These are phyloP conservation scores for Omphalotus guepiniiformis DNA, from an alignment of 768 basidiomycete species.

Conservation along the genomic window DNA sequence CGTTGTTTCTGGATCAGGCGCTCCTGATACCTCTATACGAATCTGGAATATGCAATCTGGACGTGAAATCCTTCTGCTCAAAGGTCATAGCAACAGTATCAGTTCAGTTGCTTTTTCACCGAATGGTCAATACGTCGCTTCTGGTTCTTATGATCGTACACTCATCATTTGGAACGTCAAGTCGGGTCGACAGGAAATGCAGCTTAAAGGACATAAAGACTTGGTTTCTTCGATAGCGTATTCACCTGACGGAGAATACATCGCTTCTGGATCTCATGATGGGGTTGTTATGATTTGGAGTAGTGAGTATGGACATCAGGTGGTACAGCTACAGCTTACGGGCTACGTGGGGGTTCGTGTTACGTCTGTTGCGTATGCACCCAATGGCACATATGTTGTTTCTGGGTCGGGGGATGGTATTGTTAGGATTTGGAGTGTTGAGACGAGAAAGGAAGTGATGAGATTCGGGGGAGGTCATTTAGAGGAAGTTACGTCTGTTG, in stretches of 20 bases:
- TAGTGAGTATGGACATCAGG: neutral
- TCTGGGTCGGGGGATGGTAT: neutral
- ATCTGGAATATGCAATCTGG: slow-evolving; percentile 1
- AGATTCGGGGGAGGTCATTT: slow-evolving; percentile 4
- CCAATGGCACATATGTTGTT: neutral
- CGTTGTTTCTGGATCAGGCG: slow-evolving; percentile 3
- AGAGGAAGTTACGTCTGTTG: slow-evolving; percentile 2
- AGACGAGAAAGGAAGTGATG: slow-evolving; percentile 3
- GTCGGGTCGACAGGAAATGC: neutral
- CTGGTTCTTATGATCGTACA: slow-evolving; percentile 1
- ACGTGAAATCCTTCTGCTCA: neutral
- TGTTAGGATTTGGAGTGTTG: neutral
- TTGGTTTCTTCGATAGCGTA: neutral
- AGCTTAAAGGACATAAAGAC: neutral
- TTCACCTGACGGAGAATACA: neutral
- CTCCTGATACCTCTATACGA: neutral
- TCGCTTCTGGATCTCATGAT: neutral
- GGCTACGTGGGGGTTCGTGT: too few species aligned
- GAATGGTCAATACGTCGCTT: slow-evolving; percentile 12
- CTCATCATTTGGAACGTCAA: slow-evolving; percentile 5
- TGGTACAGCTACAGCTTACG: too few species aligned
- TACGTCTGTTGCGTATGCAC: neutral
- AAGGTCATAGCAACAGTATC: neutral
- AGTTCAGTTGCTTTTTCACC: slow-evolving; percentile 13
- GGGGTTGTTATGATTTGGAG: neutral